These are phyloP conservation scores for Pichia sp. DNA, from an alignment of 1,139 yeast genomes.

Conservation along the genomic window DNA sequence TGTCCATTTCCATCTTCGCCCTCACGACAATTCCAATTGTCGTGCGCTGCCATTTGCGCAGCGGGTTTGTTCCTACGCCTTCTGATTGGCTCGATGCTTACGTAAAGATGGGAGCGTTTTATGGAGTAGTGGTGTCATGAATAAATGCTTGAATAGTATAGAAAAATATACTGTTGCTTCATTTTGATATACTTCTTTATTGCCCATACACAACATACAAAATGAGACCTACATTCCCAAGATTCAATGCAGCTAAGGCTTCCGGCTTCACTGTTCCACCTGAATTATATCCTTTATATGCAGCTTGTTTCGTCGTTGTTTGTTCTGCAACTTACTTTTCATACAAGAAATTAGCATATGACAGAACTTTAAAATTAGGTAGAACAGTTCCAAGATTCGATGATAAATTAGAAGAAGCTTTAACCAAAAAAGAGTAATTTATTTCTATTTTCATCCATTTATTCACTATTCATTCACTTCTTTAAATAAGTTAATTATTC, in stretches of 20 bases:
- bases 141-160: background rate
- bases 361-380: slow-evolving; percentile 62
- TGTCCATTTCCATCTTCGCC: background rate
- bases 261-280: slow-evolving; percentile 45
- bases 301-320: slow-evolving; percentile 60
- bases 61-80: background rate
- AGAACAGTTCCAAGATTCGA: slow-evolving; percentile 55
- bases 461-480: background rate
- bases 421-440: slow-evolving; percentile 31
- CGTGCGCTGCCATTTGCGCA: background rate
- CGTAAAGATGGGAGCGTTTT: background rate
- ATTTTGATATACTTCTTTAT: no score
- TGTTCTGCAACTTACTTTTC: slow-evolving; percentile 63
- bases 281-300: slow-evolving; percentile 69
- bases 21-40: background rate
- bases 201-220: background rate
- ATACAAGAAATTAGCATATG: slow-evolving; percentile 64
- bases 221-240: slow-evolving; percentile 54
- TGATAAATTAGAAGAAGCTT: slow-evolving; percentile 50
- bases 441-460: background rate
- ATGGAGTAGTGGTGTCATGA: background rate
- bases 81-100: background rate
- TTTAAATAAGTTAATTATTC: background rate
- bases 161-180: no score
- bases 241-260: slow-evolving; percentile 34